These are phyloP conservation scores for Zygnema cylindricum DNA, from an alignment of 139 green algal species.

Conservation along the genomic window DNA sequence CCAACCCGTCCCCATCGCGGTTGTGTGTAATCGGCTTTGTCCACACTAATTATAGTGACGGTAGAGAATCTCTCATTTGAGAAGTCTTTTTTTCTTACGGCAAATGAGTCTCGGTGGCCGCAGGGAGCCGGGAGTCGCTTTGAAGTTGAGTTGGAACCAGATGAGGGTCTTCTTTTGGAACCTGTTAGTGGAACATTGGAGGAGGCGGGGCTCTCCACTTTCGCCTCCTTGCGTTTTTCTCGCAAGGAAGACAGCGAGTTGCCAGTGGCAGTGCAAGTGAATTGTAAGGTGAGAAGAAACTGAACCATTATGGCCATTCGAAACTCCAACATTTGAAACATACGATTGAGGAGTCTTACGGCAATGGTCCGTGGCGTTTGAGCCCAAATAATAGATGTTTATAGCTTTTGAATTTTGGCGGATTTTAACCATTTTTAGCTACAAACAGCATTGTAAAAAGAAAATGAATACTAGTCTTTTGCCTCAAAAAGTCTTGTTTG, in stretches of 20 bases:
- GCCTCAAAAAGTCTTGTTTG: no score
- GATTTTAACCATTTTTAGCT: no score
- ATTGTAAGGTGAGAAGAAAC: slow-evolving; percentile 42
- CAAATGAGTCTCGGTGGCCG: not conserved
- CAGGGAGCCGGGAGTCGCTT: slow-evolving; percentile 35
- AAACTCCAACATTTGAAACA: no score
- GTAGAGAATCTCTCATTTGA: not conserved
- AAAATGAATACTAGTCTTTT: no score
- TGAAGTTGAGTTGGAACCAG: slow-evolving; percentile 33
- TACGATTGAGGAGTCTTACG: no score
- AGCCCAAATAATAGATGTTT: no score
- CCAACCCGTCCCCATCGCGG: not conserved
- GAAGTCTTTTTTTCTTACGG: not conserved
- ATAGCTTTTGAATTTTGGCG: no score
- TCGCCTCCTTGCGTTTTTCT: slow-evolving; percentile 14
- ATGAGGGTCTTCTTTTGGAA: not conserved
- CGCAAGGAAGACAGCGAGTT: not conserved
- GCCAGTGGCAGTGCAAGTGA: not conserved
- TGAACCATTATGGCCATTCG: no score
- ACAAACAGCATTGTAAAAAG: no score
- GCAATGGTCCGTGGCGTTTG: no score
- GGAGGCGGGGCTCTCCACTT: slow-evolving; percentile 3
- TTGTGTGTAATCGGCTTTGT: not conserved
- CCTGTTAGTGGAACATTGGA: not conserved
- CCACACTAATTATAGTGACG: slow-evolving; percentile 1